Conservation (phyloP, 768 basidiomycete genomes). For the Naganishia randhawae region DNA sequence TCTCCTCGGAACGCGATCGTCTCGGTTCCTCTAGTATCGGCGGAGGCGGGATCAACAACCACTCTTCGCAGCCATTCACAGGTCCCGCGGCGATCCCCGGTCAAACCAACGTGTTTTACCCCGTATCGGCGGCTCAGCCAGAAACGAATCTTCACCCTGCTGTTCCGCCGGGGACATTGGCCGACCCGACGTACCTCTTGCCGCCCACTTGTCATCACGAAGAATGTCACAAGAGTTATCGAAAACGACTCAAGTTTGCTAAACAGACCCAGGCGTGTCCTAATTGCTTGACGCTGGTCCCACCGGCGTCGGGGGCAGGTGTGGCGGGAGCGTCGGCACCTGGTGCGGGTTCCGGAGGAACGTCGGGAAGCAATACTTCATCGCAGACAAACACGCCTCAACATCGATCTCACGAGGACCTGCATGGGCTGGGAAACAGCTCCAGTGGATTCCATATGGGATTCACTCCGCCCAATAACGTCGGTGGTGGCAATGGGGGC, state of each 20-base stretch:
- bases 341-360: conserved; percentile 37
- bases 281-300: conserved; percentile 41
- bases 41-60: background rate
- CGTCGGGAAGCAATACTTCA: conserved; percentile 38
- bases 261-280: conserved; percentile 50
- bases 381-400: conserved; percentile 47
- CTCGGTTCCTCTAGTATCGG: background rate
- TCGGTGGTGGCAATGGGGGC: background rate
- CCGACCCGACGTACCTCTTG: conserved; percentile 51
- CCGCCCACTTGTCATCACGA: conserved; percentile 54
- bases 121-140: conserved; percentile 48
- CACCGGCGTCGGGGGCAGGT: conserved; percentile 26
- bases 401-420: conserved; percentile 44
- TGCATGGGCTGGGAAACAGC: conserved; percentile 39
- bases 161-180: conserved; percentile 50
- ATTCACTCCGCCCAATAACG: background rate
- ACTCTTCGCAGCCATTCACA: conserved; percentile 8
- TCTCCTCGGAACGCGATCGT: conserved; percentile 19
- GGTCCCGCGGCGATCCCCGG: conserved; percentile 27
- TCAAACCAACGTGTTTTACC: conserved; percentile 46
- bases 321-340: conserved; percentile 13
- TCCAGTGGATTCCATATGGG: conserved; percentile 21
- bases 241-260: conserved; percentile 52
- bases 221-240: conserved; percentile 54
- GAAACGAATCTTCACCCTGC: conserved; percentile 46